Conservation (phyloP, 495 filamentous ascomycete genomes). For the Pseudomonodictys pantanalensis region DNA sequence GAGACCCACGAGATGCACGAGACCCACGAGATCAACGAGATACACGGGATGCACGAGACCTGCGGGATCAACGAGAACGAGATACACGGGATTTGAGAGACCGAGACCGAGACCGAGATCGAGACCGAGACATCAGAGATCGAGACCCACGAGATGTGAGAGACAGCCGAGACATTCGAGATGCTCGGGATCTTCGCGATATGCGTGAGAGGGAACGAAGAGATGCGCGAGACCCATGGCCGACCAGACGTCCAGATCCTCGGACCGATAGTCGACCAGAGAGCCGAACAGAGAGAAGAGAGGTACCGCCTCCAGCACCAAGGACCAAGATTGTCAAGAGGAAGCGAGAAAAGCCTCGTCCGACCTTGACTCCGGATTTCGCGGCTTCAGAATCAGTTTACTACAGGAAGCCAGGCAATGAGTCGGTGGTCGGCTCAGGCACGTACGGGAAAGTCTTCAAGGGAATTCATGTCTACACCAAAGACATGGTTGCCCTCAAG, state of each 20-base stretch:
- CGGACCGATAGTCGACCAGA: slow-evolving; percentile 44
- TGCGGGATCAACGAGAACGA: slow-evolving; percentile 51
- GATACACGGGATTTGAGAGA: slow-evolving; percentile 39
- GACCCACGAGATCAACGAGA: slow-evolving; percentile 16
- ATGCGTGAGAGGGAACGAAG: slow-evolving; percentile 27
- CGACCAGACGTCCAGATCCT: slow-evolving; percentile 15
- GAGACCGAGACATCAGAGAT: too few species aligned
- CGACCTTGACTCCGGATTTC: slow-evolving; percentile 66
- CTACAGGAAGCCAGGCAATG: slow-evolving; percentile 87
- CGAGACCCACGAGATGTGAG: slow-evolving; percentile 16
- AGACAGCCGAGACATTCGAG: slow-evolving; percentile 15
- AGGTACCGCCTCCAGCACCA: slow-evolving; percentile 42
- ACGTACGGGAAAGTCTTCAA: slow-evolving; percentile 99
- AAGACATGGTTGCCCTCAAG: slow-evolving; percentile 87
- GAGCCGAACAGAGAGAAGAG: slow-evolving; percentile 40
- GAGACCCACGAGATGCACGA: slow-evolving; percentile 14
- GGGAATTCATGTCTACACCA: slow-evolving; percentile 91
- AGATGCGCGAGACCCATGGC: slow-evolving; percentile 28
- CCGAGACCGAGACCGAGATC: too few species aligned
- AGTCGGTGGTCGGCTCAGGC: slow-evolving; percentile 88
- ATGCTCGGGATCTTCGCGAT: slow-evolving; percentile 36
- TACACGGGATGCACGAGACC: slow-evolving; percentile 41
- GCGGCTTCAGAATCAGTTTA: slow-evolving; percentile 80
- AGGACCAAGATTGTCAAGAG: slow-evolving; percentile 59
- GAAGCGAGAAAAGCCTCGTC: slow-evolving; percentile 68